These are phyloP conservation scores for Thinopyrum obtusiflorum DNA, from an alignment of 202 grass and related monocot genomes.

Conservation along the genomic window DNA sequence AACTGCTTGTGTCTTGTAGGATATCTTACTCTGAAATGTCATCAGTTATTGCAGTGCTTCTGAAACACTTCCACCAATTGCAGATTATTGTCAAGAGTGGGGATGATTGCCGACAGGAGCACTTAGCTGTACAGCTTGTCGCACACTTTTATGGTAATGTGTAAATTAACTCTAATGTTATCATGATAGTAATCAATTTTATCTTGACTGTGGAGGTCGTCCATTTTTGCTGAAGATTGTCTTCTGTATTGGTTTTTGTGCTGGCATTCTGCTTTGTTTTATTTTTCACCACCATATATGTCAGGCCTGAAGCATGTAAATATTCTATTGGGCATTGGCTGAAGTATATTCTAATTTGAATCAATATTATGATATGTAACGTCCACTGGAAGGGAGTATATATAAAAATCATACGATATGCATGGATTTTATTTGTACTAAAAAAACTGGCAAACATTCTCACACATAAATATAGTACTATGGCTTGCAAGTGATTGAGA, in stretches of 20 bases:
- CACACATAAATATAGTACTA: constrained; percentile 6
- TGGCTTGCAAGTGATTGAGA: neutral
- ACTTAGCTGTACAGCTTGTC: constrained; percentile 96
- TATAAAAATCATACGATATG: neutral
- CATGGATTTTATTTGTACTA: neutral
- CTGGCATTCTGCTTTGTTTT: neutral
- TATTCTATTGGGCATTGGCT: constrained; percentile 25
- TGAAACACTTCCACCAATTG: constrained; percentile 25
- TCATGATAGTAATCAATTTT: neutral
- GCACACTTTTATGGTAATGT: constrained; percentile 93
- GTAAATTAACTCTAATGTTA: constrained; percentile 1
- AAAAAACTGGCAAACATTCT: neutral
- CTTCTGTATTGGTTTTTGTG: neutral
- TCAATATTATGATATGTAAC: constrained; percentile 14
- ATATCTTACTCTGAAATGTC: constrained; percentile 11
- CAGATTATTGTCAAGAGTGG: constrained; percentile 99
- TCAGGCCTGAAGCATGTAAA: constrained; percentile 5
- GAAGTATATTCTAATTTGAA: neutral
- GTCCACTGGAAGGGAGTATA: neutral
- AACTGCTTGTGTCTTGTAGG: neutral
- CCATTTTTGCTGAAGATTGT: neutral
- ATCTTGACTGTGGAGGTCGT: neutral
- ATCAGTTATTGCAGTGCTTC: neutral
- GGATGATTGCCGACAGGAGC: constrained; percentile 97
- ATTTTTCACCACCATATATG: neutral